Conservation (phyloP, 2,329 filamentous ascomycete genomes). For the Exophiala mesophila region DNA sequence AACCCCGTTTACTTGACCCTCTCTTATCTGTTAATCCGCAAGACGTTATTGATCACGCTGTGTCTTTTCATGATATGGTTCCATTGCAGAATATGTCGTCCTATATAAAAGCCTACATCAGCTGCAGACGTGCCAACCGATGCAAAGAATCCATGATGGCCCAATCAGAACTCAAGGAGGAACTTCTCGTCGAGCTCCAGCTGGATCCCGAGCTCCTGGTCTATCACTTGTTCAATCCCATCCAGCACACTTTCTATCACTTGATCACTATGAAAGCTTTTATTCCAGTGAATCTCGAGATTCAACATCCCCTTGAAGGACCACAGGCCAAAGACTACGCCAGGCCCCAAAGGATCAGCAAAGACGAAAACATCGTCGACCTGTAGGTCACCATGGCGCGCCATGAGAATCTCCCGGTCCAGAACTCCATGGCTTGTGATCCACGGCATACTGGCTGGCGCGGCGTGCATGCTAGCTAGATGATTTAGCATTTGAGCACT, state of each 20-base stretch:
- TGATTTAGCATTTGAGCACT: constrained; percentile 3
- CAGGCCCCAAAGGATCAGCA: constrained; percentile 8
- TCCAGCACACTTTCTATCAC: constrained; percentile 1
- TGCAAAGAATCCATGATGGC: too few relatives aligned
- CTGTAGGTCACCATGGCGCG: constrained; percentile 2
- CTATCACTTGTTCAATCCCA: constrained; percentile 4
- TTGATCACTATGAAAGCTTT: constrained; percentile 3
- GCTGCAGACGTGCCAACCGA: too few relatives aligned
- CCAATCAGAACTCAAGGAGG: not conserved
- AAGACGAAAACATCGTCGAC: constrained; percentile 8
- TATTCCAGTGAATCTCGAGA: constrained; percentile 12
- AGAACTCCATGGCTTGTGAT: constrained; percentile 11
- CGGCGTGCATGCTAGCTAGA: not conserved
- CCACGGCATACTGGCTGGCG: constrained; percentile 5
- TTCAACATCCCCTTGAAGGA: constrained; percentile 11
- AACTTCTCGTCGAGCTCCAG: constrained; percentile 1
- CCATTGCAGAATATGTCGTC: too few relatives aligned
- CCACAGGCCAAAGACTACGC: constrained; percentile 10
- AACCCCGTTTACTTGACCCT: not conserved
- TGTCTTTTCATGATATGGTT: too few relatives aligned
- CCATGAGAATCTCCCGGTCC: constrained; percentile 8
- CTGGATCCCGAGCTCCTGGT: constrained; percentile 3
- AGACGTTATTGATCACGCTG: too few relatives aligned
- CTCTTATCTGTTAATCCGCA: not conserved
- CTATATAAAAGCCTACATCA: too few relatives aligned